Conservation (phyloP, 202 grass and related monocot genomes). For the Alloteropsis angusta region DNA sequence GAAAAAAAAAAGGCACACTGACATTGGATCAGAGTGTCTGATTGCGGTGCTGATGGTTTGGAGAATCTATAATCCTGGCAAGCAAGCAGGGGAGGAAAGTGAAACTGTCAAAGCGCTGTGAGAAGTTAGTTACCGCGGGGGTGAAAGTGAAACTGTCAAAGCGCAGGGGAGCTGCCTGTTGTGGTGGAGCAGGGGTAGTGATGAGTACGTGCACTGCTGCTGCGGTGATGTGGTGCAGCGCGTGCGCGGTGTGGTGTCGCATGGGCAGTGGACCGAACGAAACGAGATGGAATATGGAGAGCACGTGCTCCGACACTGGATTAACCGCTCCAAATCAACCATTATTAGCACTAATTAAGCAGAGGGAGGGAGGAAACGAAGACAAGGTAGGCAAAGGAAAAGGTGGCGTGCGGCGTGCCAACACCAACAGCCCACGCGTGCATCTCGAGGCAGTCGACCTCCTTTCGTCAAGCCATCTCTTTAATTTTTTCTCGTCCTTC, state of each 20-base stretch:
- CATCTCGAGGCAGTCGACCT: neutral
- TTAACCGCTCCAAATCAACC: neutral
- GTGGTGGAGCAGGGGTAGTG: neutral
- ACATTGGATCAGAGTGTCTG: neutral
- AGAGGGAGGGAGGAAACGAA: neutral
- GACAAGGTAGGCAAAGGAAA: neutral
- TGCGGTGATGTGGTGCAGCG: too few relatives aligned
- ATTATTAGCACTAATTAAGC: neutral
- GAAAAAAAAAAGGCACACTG: neutral
- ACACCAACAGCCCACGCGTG: neutral
- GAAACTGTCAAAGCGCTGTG: neutral
- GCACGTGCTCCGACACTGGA: neutral
- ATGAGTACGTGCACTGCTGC: neutral
- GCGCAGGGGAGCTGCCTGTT: neutral
- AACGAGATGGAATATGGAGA: neutral
- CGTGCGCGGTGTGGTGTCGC: slow-evolving; percentile 6
- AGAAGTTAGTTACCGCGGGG: too few relatives aligned
- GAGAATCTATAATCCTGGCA: neutral
- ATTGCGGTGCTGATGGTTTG: neutral
- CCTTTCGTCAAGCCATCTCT: neutral
- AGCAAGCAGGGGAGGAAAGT: neutral
- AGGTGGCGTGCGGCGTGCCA: neutral
- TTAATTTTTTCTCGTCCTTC: neutral
- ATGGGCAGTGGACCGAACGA: neutral
- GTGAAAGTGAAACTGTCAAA: neutral